phyloP scores from a whole-genome alignment of 768 basidiomycete species.

The Exidia glandulosa region DNA sequence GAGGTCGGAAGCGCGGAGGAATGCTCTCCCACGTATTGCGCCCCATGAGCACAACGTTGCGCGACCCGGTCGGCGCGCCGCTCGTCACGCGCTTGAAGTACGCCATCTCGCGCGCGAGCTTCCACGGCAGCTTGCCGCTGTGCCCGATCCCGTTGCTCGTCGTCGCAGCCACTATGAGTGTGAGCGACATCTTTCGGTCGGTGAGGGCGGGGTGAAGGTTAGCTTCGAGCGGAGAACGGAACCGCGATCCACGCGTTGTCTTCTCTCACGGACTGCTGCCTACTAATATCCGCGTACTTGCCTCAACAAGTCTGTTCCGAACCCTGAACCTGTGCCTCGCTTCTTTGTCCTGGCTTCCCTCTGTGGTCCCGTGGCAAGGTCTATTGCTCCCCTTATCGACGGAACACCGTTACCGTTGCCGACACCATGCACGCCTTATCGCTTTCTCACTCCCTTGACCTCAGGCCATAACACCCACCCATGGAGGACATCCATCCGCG shows the following conservation, averaged over 20 bases:
- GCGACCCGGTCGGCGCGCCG: slow-evolving; percentile 37
- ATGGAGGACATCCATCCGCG: not conserved
- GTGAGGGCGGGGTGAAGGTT: no score
- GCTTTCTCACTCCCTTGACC: not conserved
- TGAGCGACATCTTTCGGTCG: slow-evolving; percentile 54
- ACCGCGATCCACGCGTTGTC: no score
- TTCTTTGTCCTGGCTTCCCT: no score
- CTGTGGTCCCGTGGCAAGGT: no score
- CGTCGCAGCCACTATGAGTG: slow-evolving; percentile 91
- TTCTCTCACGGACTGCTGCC: no score
- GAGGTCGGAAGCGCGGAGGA: slow-evolving; percentile 70
- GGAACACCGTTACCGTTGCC: no score
- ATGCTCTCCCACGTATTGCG: slow-evolving; percentile 98
- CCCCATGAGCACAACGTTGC: slow-evolving; percentile 88
- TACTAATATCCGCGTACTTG: no score
- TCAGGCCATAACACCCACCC: not conserved
- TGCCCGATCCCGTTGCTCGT: slow-evolving; percentile 78
- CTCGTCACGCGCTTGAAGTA: slow-evolving; percentile 83
- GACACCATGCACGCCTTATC: not conserved
- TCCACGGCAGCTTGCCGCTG: slow-evolving; percentile 73
- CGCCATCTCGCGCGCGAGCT: slow-evolving; percentile 75
- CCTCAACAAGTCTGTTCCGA: no score
- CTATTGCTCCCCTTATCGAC: no score
- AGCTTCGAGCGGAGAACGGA: not conserved
- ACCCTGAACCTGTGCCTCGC: no score